A percentile compares a stretch with the other conserved stretches of the same genome.
Evolutionary conservation across 306 rosid species (phyloP).

Genomic region (Mucuna pruriens): DNA sequence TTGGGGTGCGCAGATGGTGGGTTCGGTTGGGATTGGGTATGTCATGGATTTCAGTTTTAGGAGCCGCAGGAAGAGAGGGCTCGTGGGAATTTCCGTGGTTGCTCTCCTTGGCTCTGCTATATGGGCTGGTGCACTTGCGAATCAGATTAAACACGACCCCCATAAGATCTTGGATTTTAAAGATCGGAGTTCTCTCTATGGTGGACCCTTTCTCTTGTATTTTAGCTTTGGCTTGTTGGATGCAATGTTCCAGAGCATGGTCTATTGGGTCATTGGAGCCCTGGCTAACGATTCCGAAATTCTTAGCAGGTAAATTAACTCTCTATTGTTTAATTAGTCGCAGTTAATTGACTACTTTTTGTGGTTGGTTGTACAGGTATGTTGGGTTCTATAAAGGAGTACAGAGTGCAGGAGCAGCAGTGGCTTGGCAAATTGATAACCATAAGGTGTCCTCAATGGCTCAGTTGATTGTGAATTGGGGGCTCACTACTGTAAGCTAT

Average conservation of each 20-base stretch:
- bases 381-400: constrained; percentile 87
- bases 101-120: constrained; percentile 60
- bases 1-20: constrained; percentile 98
- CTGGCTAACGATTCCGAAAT: constrained; percentile 84
- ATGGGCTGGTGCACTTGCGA: constrained; percentile 89
- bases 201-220: constrained; percentile 83
- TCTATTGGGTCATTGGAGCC: constrained; percentile 91
- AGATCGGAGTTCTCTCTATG: constrained; percentile 57
- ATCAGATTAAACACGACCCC: constrained; percentile 56
- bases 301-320: constrained; percentile 78
- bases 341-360: neutral
- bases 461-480: constrained; percentile 77
- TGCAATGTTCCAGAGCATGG: constrained; percentile 88
- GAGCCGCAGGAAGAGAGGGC: constrained; percentile 78
- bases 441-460: constrained; percentile 53
- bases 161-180: constrained; percentile 61
- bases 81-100: constrained; percentile 66
- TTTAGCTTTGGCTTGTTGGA: constrained; percentile 87
- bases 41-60: constrained; percentile 81
- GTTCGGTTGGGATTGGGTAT: constrained; percentile 79
- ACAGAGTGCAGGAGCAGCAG: constrained; percentile 98
- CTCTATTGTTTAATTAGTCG: neutral
- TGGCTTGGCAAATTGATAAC: constrained; percentile 91
- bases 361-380: constrained; percentile 54
- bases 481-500: constrained; percentile 65